Conservation (phyloP, 192 early-diverging fungal species). For the Backusella liffmaniae region DNA sequence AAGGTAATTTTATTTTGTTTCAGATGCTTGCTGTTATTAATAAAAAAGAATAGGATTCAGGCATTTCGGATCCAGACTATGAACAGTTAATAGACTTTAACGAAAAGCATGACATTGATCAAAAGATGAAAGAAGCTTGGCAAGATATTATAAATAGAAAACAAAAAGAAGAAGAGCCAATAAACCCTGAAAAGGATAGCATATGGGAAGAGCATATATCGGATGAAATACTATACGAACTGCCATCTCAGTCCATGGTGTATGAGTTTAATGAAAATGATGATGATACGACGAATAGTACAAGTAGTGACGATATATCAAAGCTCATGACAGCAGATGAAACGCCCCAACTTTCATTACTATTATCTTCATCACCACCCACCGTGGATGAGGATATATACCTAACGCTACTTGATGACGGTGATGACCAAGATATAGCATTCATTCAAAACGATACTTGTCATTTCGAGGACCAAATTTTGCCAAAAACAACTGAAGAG, state of each 20-base stretch:
- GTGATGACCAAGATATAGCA: background rate
- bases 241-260: background rate
- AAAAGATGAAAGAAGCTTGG: background rate
- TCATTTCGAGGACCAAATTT: background rate
- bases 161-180: background rate
- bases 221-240: background rate
- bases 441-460: background rate
- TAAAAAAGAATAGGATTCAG: background rate
- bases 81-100: background rate
- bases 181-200: background rate
- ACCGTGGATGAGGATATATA: background rate
- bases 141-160: background rate
- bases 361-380: background rate
- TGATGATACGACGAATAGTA: background rate
- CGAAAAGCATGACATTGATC: background rate
- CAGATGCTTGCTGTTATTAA: background rate
- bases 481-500: background rate
- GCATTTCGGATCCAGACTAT: background rate
- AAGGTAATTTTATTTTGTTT: background rate
- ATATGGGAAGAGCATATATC: background rate
- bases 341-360: background rate
- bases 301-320: background rate
- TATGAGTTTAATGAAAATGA: background rate
- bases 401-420: background rate
- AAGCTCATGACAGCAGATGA: background rate